Evolutionary conservation across 495 filamentous ascomycete species (phyloP).

Genomic region (Podospora anserina): DNA sequence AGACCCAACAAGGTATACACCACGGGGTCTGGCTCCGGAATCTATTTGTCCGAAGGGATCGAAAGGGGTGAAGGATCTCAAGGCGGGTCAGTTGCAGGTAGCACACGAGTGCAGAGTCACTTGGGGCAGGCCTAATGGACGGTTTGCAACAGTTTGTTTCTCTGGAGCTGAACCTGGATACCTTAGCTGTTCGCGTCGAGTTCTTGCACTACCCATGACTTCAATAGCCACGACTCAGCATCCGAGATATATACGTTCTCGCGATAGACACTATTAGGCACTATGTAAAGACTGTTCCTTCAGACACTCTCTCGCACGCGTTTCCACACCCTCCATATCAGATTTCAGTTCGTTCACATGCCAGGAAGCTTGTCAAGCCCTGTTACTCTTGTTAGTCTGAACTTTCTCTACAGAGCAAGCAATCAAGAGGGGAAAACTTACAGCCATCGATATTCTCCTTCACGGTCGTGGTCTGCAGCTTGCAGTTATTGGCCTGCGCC

Average conservation of each 20-base stretch:
- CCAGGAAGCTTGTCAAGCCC: constrained; percentile 9
- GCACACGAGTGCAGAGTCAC: not conserved
- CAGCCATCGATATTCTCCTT: constrained; percentile 45
- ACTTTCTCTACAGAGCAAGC: not conserved
- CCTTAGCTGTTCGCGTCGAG: not conserved
- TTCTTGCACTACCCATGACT: not conserved
- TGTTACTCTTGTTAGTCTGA: not conserved
- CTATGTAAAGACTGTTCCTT: not conserved
- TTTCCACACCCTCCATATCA: not conserved
- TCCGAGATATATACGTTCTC: not conserved
- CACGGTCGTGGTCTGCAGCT: constrained; percentile 34
- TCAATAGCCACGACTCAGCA: not conserved
- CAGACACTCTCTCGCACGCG: not conserved
- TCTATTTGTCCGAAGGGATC: not conserved
- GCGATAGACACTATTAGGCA: not conserved
- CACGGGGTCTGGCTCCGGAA: not conserved
- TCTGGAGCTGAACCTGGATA: not conserved
- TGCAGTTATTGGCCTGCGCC: constrained; percentile 41
- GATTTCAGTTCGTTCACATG: not conserved
- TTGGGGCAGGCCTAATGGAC: not conserved
- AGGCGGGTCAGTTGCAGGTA: not conserved
- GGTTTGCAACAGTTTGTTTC: not conserved
- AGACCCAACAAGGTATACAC: not conserved
- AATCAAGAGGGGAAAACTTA: constrained; percentile 27
- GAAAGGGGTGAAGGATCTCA: not conserved